phyloP scores from a whole-genome alignment of 2,329 filamentous ascomycete genomes.

The Apiospora pterosperma region DNA sequence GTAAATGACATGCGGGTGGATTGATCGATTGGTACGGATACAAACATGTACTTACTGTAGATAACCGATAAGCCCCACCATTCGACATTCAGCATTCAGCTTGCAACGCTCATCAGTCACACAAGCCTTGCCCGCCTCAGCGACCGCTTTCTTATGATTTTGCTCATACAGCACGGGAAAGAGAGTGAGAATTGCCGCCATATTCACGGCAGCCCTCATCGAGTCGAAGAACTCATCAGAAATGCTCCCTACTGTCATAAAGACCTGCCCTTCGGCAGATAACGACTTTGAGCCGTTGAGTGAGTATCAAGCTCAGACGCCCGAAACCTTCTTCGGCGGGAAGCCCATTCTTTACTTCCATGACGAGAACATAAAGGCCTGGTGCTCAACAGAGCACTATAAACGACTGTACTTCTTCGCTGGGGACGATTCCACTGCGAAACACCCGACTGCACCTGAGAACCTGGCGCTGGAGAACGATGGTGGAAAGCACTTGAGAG shows the following conservation, averaged over 20 bases:
- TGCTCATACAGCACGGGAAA: neutral
- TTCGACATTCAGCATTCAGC: neutral
- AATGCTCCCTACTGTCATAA: constrained; percentile 54
- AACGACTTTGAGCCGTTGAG: constrained; percentile 60
- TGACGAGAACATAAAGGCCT: constrained; percentile 52
- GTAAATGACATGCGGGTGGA: neutral
- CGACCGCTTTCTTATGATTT: neutral
- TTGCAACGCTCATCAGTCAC: neutral
- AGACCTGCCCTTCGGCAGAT: constrained; percentile 49
- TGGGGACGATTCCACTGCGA: constrained; percentile 27
- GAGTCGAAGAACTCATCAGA: neutral
- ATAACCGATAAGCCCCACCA: constrained; percentile 13
- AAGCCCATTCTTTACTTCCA: constrained; percentile 70
- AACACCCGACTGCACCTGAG: constrained; percentile 28
- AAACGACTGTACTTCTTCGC: constrained; percentile 52
- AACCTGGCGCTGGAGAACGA: constrained; percentile 30
- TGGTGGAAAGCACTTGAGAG: constrained; percentile 18
- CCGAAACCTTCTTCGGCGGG: constrained; percentile 66
- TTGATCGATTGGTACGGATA: no score
- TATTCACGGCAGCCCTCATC: neutral
- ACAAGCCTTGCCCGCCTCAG: neutral
- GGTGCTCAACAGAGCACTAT: constrained; percentile 52
- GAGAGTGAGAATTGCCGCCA: neutral
- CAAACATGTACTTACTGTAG: neutral
- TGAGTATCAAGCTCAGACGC: constrained; percentile 71